Evolutionary conservation across 345 rosid species (phyloP).

Genomic region (Hibiscus mutabilis): DNA sequence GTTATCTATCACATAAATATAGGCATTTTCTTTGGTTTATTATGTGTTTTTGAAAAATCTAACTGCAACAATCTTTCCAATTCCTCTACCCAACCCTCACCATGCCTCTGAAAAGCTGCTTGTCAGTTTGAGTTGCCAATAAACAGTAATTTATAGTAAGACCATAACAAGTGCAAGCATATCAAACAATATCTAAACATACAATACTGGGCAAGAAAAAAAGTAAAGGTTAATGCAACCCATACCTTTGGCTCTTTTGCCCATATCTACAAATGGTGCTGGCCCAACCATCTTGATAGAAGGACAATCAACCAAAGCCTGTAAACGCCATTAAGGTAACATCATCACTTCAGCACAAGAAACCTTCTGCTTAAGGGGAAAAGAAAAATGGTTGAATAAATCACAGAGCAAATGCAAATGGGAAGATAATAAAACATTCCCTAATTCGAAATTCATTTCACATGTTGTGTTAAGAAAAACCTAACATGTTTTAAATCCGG

Average conservation of each 20-base stretch:
- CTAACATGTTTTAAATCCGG: not conserved
- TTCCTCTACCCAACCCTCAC: too few species aligned
- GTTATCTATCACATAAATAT: not conserved
- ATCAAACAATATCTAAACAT: not conserved
- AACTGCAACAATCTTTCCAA: not conserved
- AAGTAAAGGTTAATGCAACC: not conserved
- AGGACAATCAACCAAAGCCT: conserved; percentile 13
- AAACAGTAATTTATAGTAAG: not conserved
- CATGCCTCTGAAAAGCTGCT: not conserved
- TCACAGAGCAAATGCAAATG: not conserved
- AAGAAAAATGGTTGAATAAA: not conserved
- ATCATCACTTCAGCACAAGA: not conserved
- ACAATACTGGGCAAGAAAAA: not conserved
- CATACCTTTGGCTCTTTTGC: conserved; percentile 67
- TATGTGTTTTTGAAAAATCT: not conserved
- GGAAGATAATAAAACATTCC: not conserved
- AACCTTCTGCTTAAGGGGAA: not conserved
- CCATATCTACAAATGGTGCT: conserved; percentile 68
- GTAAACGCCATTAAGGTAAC: not conserved
- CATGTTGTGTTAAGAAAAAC: not conserved
- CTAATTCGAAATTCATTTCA: not conserved
- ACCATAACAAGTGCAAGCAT: not conserved
- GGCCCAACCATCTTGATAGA: conserved; percentile 32
- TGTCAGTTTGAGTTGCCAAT: not conserved
- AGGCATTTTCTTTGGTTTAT: not conserved